Base-by-base conservation (phyloP, 192 early-diverging fungal genomes). In the Lunasporangiospora selenospora region DNA sequence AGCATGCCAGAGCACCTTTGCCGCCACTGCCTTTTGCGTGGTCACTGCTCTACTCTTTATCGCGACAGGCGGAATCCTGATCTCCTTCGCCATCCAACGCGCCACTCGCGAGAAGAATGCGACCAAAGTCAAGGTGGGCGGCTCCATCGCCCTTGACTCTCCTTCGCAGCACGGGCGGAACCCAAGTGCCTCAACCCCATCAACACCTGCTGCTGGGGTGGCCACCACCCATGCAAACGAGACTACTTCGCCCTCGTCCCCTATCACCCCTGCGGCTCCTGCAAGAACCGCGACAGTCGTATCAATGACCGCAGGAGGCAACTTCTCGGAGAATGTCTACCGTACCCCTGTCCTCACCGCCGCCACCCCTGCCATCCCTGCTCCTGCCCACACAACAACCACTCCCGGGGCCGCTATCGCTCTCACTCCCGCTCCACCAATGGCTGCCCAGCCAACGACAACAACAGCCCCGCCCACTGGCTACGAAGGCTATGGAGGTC, bases 1-100 rank as follows among this genome's bases (percentile, higher is more conserved):
- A 9, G 69, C 69, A 26, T 73, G 69, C 27, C 69, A 73, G 23
- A 63, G 60, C 29, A 63, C 58, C 51, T 73, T 73, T 58, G 69
- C 69, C 23, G 62, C 69, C 13, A 73, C 69, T 18, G 69, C 69
- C 6, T 73, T 73, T 31, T 73, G 69, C 29, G 63, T 73, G 9
- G 21, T 58, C 1, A 53, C 69, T 9, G 69, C 55, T 1, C 13
- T 73, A 6, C 53, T 73, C 43, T 73, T 73, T 19, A 63, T 73
- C 12, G 69, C 60, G 5, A 73, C 69, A 3, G 60, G 60, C 3
- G 55, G 40, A 21, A 19, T 73, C 13, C 36, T 73, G 13, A 37
- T 73, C 47, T 47, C 34, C 1, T 73, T 73, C 37, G 18, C 69
- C 8, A 53, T 73, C 30, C 69, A 73, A 30, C 24, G 60, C 4